phyloP scores from a whole-genome alignment of 2,329 filamentous ascomycete genomes.

The Trichoderma sp. region DNA sequence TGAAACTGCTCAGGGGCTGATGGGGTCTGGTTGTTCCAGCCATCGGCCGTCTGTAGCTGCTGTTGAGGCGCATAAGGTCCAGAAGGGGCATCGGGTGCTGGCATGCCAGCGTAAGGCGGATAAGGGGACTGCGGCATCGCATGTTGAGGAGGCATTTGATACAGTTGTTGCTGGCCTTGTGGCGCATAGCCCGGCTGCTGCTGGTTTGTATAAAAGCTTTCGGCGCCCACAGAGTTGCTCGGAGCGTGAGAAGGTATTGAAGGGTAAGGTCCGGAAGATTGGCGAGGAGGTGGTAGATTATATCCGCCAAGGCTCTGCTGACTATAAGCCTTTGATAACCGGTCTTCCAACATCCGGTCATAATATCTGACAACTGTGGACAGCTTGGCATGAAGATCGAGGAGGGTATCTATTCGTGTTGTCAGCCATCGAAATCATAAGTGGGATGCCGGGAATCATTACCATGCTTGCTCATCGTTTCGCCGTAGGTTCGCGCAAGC shows the following conservation, averaged over 20 bases:
- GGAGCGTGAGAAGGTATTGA: slow-evolving; percentile 58
- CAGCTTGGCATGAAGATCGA: slow-evolving; percentile 91
- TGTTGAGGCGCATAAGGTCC: slow-evolving; percentile 46
- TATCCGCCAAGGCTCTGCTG: slow-evolving; percentile 72
- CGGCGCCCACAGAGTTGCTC: slow-evolving; percentile 53
- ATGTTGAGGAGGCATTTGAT: slow-evolving; percentile 32
- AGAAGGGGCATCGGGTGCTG: slow-evolving; percentile 39
- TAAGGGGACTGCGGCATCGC: slow-evolving; percentile 42
- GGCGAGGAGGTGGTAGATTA: slow-evolving; percentile 50
- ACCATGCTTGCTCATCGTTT: slow-evolving; percentile 99
- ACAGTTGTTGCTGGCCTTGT: slow-evolving; percentile 26
- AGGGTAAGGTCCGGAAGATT: slow-evolving; percentile 65
- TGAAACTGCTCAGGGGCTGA: slow-evolving; percentile 32
- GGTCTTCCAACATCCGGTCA: slow-evolving; percentile 95
- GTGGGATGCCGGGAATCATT: slow-evolving; percentile 32
- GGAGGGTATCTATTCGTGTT: slow-evolving; percentile 67
- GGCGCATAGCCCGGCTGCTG: slow-evolving; percentile 55
- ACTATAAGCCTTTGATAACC: slow-evolving; percentile 86
- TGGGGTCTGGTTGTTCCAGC: slow-evolving; percentile 47
- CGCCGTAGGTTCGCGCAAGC: slow-evolving; percentile 89
- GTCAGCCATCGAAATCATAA: slow-evolving; percentile 21
- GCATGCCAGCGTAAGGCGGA: slow-evolving; percentile 37
- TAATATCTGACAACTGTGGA: slow-evolving; percentile 97
- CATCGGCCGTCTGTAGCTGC: slow-evolving; percentile 47
- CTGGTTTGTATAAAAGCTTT: slow-evolving; percentile 79